Base-by-base conservation (phyloP, 2,329 filamentous ascomycete species). In the Myriosclerotinia scirpicola region DNA sequence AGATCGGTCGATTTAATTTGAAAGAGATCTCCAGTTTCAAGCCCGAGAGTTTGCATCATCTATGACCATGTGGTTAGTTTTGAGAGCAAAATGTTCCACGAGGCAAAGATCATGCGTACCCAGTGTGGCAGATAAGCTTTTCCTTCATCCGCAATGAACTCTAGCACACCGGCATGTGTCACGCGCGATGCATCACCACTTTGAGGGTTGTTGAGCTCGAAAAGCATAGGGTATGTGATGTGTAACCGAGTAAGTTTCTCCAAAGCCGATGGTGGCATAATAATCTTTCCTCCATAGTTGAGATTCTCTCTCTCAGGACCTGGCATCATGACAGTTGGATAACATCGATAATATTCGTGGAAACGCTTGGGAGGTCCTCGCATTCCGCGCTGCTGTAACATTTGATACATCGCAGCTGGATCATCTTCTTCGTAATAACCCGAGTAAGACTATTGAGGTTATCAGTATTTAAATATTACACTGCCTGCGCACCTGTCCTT, bases 261-360 rank as follows among this genome's bases (percentile, higher is more conserved):
- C 65, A 99, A 86, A 7, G 95, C 94, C 46, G 93, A 97, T 0
- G 95, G 91, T n/a, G 95, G 95, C 70, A 99, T 88, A 77, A 99
- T 92, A 74, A 99, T 94, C 82, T 99, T 99, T 79, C 94, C 96
- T 72, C 95, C 95, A 77, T 95, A 93, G 82, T 98, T 98, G 69
- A 96, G 88, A 72, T 93, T 90, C 63, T 91, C 90, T 72, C 95
- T 87, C 75, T 97, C 93, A 48, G 92, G 87, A 3, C 94, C 93
- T 15, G 93, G 92, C 69, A 96, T 87, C 93, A 99, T 98, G 74
- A 90, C 88, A 74, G 97, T 86, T 54, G 95, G 95, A 76, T 98
- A 99, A 82, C 93, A 97, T 75, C 95, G 90, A 80, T 97, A 98
- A 82, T 97, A 98, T 79, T 99, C 95, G 79, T 99, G 94, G 81